phyloP scores from a whole-genome alignment of 2,329 filamentous ascomycete genomes.

The Decorospora gaudefroyi region DNA sequence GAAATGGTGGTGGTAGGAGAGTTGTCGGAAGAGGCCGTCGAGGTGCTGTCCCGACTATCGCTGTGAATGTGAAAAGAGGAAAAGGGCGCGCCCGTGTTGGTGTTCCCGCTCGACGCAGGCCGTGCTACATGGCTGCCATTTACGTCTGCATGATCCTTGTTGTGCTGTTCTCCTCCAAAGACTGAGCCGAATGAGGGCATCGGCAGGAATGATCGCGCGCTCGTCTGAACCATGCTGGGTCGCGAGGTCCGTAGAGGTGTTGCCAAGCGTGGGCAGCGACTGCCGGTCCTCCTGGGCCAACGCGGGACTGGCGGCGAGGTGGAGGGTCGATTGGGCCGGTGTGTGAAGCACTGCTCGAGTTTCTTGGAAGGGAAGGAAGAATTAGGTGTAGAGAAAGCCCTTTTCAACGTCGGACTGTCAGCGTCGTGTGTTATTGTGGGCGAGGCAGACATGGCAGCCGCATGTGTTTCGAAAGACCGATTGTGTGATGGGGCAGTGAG shows the following conservation, averaged over 20 bases:
- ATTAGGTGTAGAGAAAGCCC: slow-evolving; percentile 44
- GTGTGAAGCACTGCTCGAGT: slow-evolving; percentile 27
- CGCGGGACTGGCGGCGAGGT: slow-evolving; percentile 13
- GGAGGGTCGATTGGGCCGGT: slow-evolving; percentile 11
- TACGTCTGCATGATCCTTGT: slow-evolving; percentile 52
- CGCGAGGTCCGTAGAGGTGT: slow-evolving; percentile 16
- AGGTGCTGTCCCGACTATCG: slow-evolving; percentile 78
- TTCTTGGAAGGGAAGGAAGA: slow-evolving; percentile 40
- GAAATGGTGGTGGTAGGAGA: slow-evolving; percentile 94
- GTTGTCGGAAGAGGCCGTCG: slow-evolving; percentile 85
- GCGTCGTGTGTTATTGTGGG: slow-evolving; percentile 34
- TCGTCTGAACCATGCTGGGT: slow-evolving; percentile 49
- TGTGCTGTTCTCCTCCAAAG: slow-evolving; percentile 64
- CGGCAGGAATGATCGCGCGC: slow-evolving; percentile 47
- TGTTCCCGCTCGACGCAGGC: slow-evolving; percentile 44
- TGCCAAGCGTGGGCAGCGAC: slow-evolving; percentile 27
- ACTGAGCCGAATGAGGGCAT: slow-evolving; percentile 79
- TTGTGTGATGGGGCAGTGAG: slow-evolving; percentile 9
- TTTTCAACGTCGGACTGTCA: slow-evolving; percentile 46
- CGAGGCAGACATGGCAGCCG: slow-evolving; percentile 32
- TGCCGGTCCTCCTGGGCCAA: slow-evolving; percentile 22
- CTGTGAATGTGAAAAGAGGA: slow-evolving; percentile 60
- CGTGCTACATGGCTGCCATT: slow-evolving; percentile 41
- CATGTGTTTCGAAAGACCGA: slow-evolving; percentile 14
- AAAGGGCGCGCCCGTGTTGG: slow-evolving; percentile 41